A percentile compares a stretch with the other conserved stretches of the same genome.
phyloP scores from a whole-genome alignment of 73 alveolate genomes.

The Uronychia binucleata region DNA sequence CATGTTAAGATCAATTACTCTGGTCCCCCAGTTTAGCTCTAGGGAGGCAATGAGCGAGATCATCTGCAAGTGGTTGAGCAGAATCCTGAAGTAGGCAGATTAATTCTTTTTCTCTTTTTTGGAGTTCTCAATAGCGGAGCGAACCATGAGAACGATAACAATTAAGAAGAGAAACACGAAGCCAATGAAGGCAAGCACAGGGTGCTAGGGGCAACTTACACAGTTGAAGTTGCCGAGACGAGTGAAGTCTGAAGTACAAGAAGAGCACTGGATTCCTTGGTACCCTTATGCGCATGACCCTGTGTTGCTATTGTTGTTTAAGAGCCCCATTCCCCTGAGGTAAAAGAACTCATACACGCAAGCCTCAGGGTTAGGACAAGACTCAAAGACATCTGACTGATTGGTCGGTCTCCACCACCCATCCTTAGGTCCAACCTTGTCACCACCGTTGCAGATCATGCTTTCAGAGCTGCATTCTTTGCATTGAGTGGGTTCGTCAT shows the following conservation, averaged over 20 bases:
- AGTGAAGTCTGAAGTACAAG: not conserved
- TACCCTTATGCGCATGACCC: not conserved
- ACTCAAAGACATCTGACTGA: slow-evolving; percentile 22
- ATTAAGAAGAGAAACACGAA: not conserved
- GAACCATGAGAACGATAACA: not conserved
- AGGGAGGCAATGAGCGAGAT: not conserved
- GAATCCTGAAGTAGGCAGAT: not conserved
- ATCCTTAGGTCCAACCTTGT: slow-evolving; percentile 17
- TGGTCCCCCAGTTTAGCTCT: not conserved
- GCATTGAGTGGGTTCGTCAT: not conserved
- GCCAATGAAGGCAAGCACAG: not conserved
- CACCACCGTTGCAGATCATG: slow-evolving; percentile 49
- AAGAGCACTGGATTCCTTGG: not conserved
- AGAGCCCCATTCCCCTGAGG: too few relatives aligned
- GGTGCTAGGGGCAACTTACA: not conserved
- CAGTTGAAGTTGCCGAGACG: slow-evolving; percentile 6
- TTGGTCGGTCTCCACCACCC: slow-evolving; percentile 48
- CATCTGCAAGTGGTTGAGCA: not conserved
- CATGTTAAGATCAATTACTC: too few relatives aligned
- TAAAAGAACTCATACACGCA: too few relatives aligned
- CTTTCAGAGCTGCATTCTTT: slow-evolving; percentile 36
- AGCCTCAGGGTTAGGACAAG: slow-evolving; percentile 25
- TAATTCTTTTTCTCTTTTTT: too few relatives aligned
- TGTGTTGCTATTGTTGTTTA: not conserved
- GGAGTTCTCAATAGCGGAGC: not conserved